Evolutionary conservation across 2,329 filamentous ascomycete genomes (phyloP), one percentile per base, ranked within the genome.

Genomic region (Venturia aucupariae): DNA sequence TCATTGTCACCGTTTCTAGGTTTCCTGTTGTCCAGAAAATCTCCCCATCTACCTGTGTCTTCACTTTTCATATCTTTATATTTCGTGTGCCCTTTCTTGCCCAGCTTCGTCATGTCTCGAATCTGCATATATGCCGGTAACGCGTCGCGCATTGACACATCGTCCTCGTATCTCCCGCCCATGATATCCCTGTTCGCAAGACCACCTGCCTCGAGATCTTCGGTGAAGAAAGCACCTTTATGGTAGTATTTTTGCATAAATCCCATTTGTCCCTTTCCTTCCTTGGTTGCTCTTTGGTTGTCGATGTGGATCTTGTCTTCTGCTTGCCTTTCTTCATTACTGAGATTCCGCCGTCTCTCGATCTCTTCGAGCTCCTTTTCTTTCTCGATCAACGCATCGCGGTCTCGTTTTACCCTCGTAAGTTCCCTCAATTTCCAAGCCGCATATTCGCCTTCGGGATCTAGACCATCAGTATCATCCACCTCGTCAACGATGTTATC

Each of bases 181-280:
- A 96, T 96, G 68, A 97, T 82, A 72, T 97, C 90, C 59, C 94
- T 82, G 72, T 87, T 84, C 67, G 90, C 86, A 57, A 97, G 79
- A 0, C 90, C 90, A 67, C 90, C 86, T 19, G 85, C 86, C 69
- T 87, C 85, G 62, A 87, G 82, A 70, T 95, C 90, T 62, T 92
- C 90, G 69, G 89, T 89, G 80, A 90, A 97, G 79, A 97, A 99
- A 19, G 94, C 94, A 60, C 94, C 94, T 78, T 92, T 93, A 81
- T 99, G 94, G 76, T 90, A 92, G 78, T 97, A 99, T 73, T 92
- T 92, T 73, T 97, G 92, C 89, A 97, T 90, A 75, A 86, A 97
- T 1, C 84, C 84, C 82, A 94, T 90, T 76, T 93, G 89, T 63
- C 91, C 91, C 66, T 88, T 87, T 61, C 81, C 67, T 70, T 90